Conservation (phyloP, 305 asterid genomes). For the Galium porrigens region DNA sequence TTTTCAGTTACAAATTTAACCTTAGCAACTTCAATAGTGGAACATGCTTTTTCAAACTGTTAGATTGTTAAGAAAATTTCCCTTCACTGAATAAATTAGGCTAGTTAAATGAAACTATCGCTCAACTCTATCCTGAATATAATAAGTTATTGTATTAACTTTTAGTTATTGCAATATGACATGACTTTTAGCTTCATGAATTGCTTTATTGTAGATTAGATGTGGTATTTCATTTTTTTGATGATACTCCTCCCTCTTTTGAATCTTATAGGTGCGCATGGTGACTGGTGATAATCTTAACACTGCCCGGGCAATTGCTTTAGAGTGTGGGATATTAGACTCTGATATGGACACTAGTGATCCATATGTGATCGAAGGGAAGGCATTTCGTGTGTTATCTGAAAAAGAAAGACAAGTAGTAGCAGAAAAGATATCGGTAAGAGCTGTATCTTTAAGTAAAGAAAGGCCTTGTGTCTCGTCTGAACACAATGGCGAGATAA, state of each 20-base stretch:
- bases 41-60: not conserved
- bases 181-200: not conserved
- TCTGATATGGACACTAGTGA: constrained; percentile 64
- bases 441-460: constrained; percentile 16
- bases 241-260: not conserved
- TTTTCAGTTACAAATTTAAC: not conserved
- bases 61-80: not conserved
- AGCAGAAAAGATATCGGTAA: constrained; percentile 87
- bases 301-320: constrained; percentile 87
- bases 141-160: not conserved
- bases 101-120: not conserved
- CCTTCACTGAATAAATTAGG: not conserved
- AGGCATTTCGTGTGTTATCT: constrained; percentile 47
- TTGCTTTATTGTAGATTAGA: not conserved
- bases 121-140: not conserved
- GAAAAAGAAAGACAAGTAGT: constrained; percentile 52
- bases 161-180: not conserved
- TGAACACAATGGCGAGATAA: not conserved
- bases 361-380: constrained; percentile 84
- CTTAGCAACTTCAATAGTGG: not conserved
- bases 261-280: constrained; percentile 64
- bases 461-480: not conserved
- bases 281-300: constrained; percentile 91
- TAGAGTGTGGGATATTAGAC: constrained; percentile 79
- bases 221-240: not conserved